phyloP scores from a whole-genome alignment of 768 basidiomycete species.

The Lactifluus echinatus region DNA sequence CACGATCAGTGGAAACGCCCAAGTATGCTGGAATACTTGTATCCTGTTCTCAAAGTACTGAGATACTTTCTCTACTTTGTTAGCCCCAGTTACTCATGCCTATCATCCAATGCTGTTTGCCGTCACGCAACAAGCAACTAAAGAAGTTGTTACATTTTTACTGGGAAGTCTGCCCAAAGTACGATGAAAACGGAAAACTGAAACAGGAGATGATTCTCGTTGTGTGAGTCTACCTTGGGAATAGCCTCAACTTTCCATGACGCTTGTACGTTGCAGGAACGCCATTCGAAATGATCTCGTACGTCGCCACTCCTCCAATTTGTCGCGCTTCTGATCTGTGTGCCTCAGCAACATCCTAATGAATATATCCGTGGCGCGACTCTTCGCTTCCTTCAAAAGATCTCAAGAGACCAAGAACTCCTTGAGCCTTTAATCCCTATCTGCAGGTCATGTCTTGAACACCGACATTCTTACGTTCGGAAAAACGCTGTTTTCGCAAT shows the following conservation, averaged over 20 bases:
- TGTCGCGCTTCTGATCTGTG: slow-evolving; percentile 4
- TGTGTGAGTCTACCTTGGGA: slow-evolving; percentile 54
- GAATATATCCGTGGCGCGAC: slow-evolving; percentile 99
- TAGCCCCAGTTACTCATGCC: slow-evolving; percentile 95
- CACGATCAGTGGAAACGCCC: slow-evolving; percentile 90
- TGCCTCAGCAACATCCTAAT: slow-evolving; percentile 88
- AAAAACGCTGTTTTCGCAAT: slow-evolving; percentile 98
- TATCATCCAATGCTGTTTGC: slow-evolving; percentile 96
- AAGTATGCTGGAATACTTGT: slow-evolving; percentile 42
- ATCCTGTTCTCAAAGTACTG: background rate
- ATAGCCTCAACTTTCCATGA: slow-evolving; percentile 2
- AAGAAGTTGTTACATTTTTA: slow-evolving; percentile 96
- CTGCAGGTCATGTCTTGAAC: slow-evolving; percentile 89
- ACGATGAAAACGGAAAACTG: slow-evolving; percentile 92
- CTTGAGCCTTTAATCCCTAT: slow-evolving; percentile 94
- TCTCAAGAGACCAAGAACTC: slow-evolving; percentile 85
- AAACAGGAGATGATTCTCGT: slow-evolving; percentile 99
- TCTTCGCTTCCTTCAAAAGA: slow-evolving; percentile 92
- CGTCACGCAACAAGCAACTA: slow-evolving; percentile 88
- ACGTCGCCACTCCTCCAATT: slow-evolving; percentile 25
- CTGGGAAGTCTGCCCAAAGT: slow-evolving; percentile 97
- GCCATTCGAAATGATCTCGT: slow-evolving; percentile 97
- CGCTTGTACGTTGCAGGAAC: slow-evolving; percentile 45
- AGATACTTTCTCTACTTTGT: background rate
- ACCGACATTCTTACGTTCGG: slow-evolving; percentile 94